phyloP scores from a whole-genome alignment of 768 basidiomycete genomes.

The Hericium coralloides region DNA sequence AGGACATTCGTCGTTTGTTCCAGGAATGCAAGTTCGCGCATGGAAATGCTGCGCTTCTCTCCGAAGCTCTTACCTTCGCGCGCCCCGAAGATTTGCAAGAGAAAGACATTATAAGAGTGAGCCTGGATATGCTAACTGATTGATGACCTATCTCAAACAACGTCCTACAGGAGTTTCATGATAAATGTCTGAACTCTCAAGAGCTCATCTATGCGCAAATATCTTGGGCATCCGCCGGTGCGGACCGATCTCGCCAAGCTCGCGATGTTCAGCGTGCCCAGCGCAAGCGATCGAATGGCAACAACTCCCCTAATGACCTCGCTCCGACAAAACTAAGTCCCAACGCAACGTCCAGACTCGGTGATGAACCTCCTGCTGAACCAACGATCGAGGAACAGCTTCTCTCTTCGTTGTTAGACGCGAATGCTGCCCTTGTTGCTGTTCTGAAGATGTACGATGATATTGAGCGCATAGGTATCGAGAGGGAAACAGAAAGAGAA shows the following conservation, averaged over 20 bases:
- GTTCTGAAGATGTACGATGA: slow-evolving; percentile 74
- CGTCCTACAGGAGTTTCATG: slow-evolving; percentile 66
- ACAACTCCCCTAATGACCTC: slow-evolving; percentile 5
- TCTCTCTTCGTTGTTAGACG: slow-evolving; percentile 60
- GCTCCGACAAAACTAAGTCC: background rate
- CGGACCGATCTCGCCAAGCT: slow-evolving; percentile 52
- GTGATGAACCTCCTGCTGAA: slow-evolving; percentile 25
- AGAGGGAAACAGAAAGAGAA: slow-evolving; percentile 48
- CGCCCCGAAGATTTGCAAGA: slow-evolving; percentile 60
- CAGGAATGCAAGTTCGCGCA: slow-evolving; percentile 80
- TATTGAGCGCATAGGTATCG: slow-evolving; percentile 51
- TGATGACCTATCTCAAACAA: background rate
- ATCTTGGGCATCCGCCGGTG: slow-evolving; percentile 81
- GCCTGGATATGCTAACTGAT: slow-evolving; percentile 12
- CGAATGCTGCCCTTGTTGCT: slow-evolving; percentile 62
- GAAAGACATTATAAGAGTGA: slow-evolving; percentile 59
- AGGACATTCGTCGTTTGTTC: slow-evolving; percentile 75
- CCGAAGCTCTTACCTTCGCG: slow-evolving; percentile 59
- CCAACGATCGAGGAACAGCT: slow-evolving; percentile 68
- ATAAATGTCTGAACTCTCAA: slow-evolving; percentile 72
- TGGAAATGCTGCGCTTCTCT: slow-evolving; percentile 70
- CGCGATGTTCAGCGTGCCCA: slow-evolving; percentile 9
- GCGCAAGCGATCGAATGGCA: slow-evolving; percentile 6
- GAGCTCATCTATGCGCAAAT: slow-evolving; percentile 84
- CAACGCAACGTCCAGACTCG: slow-evolving; percentile 1